These are phyloP conservation scores for Corniculantispora saksenae DNA, from an alignment of 2,329 filamentous ascomycete species.

Conservation along the genomic window DNA sequence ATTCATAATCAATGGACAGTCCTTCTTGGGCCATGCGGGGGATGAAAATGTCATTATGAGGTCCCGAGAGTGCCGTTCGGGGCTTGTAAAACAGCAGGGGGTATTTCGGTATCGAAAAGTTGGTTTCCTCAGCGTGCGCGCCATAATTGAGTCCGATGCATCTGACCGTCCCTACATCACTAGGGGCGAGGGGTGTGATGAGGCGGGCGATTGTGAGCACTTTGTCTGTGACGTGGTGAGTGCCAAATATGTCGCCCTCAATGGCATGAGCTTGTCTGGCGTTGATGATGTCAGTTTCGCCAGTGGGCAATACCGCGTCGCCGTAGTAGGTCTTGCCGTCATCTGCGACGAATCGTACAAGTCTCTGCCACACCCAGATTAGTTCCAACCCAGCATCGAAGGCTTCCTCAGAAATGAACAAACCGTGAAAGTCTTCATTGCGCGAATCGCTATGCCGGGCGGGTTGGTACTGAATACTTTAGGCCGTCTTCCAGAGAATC, in stretches of 20 bases:
- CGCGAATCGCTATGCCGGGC: too few species aligned
- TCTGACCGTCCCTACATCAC: constrained; percentile 66
- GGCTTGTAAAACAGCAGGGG: constrained; percentile 71
- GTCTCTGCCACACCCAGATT: constrained; percentile 49
- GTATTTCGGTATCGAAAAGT: constrained; percentile 67
- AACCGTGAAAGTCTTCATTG: too few species aligned
- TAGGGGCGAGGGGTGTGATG: constrained; percentile 63
- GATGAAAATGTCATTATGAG: constrained; percentile 66
- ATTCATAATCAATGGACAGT: constrained; percentile 75
- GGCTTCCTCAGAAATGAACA: too few species aligned
- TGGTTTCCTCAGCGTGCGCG: constrained; percentile 69
- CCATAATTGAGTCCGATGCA: constrained; percentile 74
- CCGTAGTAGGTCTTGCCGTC: constrained; percentile 73
- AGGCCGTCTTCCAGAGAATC: too few species aligned
- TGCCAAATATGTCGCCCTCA: constrained; percentile 65
- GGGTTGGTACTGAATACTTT: too few species aligned
- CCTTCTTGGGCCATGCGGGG: constrained; percentile 64
- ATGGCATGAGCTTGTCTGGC: constrained; percentile 63
- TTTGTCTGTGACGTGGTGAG: constrained; percentile 63
- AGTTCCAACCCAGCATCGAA: too few species aligned
- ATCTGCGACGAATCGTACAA: constrained; percentile 71
- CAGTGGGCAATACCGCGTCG: constrained; percentile 68
- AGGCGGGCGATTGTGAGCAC: constrained; percentile 57
- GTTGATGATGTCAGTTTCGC: constrained; percentile 61
- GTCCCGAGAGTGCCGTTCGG: constrained; percentile 63